phyloP scores from a whole-genome alignment of 192 early-diverging fungal species.

The Obelidium mucronatum region DNA sequence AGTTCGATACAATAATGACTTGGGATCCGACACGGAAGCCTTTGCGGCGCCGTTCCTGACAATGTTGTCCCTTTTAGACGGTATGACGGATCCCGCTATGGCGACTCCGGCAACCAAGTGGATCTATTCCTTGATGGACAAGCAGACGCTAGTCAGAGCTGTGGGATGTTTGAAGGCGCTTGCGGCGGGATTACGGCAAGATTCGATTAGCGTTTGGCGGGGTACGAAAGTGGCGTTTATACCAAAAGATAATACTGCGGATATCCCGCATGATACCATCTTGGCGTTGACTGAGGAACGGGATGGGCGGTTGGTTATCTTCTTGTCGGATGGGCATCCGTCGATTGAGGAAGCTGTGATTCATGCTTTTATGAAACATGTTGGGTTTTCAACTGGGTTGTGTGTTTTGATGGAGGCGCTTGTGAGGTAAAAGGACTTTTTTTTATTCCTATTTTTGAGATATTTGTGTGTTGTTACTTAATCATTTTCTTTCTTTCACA shows the following conservation, averaged over 20 bases:
- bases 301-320: too few relatives aligned
- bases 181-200: neutral
- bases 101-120: neutral
- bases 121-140: neutral
- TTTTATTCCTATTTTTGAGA: too few relatives aligned
- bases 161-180: neutral
- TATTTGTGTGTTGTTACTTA: too few relatives aligned
- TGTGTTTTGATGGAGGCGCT: too few relatives aligned
- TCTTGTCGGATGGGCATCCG: too few relatives aligned
- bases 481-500: too few relatives aligned
- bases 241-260: neutral
- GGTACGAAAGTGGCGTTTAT: conserved; percentile 9
- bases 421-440: too few relatives aligned
- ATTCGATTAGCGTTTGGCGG: neutral
- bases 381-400: too few relatives aligned
- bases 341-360: too few relatives aligned
- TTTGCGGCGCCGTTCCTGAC: neutral
- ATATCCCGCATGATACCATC: too few relatives aligned
- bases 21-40: neutral
- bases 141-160: neutral
- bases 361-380: too few relatives aligned
- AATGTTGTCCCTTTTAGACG: neutral
- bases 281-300: conserved; percentile 45
- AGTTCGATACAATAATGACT: too few relatives aligned
- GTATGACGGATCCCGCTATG: neutral